Evolutionary conservation across 805 yeast species (phyloP), one percentile per base, ranked within the genome.

Genomic region (Torulaspora gathmanii): DNA sequence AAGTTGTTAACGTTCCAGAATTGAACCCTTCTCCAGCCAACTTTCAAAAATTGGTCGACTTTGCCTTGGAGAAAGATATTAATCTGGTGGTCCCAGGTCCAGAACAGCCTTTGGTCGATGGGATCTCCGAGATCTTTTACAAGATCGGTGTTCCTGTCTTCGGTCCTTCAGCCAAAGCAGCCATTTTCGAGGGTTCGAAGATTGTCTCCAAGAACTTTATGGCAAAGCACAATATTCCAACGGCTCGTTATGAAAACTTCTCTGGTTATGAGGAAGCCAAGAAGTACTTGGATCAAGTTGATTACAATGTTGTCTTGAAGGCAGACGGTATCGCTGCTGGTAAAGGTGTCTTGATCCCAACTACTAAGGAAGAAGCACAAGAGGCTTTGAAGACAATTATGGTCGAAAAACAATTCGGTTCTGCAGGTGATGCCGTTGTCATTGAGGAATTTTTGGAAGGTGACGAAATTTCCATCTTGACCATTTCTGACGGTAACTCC

Each of bases 321-420:
- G 99, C 99, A 16, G 89, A 91, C 45, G 99, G 99, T 46, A 80
- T 93, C 55, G 99, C 99, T 44, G 99, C 95, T 27, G 99, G 99
- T 53, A 93, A 93, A 69, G 99, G 99, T 58, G 99, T 93, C 15
- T 72, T 93, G 67, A 90, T 93, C 58, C 99, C 99, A 45, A 74
- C 80, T 44, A 75, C 78, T 47, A 83, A 80, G 56, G 78, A 84
- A 53, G 98, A 93, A 71, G 98, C 98, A 2, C 70, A 78, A 50
- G 80, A 72, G 12, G 97, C 95, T 17, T 75, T 93, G 59, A 79
- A 82, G 53, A 87, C 83, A 63, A 83, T 93, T 54, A 95, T 93
- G 98, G 82, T 87, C 40, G 86, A 80, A 58, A 83, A 78, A 62
- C 86, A 83, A 52, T 93, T 95, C 58, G 99, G 99, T 33, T 64